Evolutionary conservation across 495 filamentous ascomycete species (phyloP), one percentile per base, ranked within the genome.

Genomic region (Hypoxylon intermedium): DNA sequence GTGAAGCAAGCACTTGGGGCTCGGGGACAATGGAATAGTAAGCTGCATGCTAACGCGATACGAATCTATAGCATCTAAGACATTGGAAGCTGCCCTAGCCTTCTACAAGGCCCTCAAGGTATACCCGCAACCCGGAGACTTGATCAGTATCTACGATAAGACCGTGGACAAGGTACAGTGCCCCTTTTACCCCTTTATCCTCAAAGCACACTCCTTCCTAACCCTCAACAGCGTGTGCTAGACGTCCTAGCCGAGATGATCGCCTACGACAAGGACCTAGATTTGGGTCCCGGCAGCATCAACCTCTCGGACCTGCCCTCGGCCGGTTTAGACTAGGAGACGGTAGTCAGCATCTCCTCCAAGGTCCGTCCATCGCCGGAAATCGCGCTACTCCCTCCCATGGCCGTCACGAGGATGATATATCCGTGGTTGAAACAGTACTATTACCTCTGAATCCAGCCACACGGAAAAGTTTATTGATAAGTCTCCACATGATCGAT

Each of bases 51-150:
- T 73, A 52, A 71, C 51, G 24, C 24, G 23, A 19, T 2, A 9
- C 11, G n/a, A 37, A 34, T 43, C 46, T 59, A 53, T 69, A 94
- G 90, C 88, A 58, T 75, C 84, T 53, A 84, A 89, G 65, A 84
- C 84, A 30, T 63, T 96, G 26, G 92, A 97, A 42, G 91, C 95
- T 42, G 93, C 95, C 20, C 80, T 98, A 47, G 89, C 88, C 75
- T 98, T 98, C 78, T 98, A 96, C 85, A 93, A 90, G 82, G 94
- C 94, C 33, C 82, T 98, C 67, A 98, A 98, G 82, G 94, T 98
- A 30, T 98, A 98, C 76, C 94, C 94, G 6, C 87, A 91, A 60
- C 94, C 94, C 6, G 83, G 86, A 67, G 94, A 97, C 68, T 81
- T 98, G 53, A 97, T 98, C 72, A 82, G 79, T 53, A 97, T 98